Conservation (phyloP, 106 monocot genomes). For the Acorus gramineus region DNA sequence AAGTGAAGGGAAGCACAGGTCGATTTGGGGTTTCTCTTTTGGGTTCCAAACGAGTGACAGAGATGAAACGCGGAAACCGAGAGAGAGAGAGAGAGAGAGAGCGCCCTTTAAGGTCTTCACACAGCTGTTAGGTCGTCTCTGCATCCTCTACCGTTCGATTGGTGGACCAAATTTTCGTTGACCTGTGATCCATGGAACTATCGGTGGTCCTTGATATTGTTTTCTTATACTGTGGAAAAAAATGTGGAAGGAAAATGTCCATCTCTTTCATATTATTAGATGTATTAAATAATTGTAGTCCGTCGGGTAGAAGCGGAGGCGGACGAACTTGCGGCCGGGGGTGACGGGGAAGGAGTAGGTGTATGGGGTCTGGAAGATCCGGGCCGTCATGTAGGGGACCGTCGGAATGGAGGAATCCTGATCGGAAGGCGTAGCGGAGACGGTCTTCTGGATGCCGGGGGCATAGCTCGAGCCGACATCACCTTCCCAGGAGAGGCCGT, state of each 20-base stretch:
- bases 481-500: constrained; percentile 5
- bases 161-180: too few species aligned
- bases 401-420: neutral
- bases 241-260: neutral
- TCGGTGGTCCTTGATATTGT: too few species aligned
- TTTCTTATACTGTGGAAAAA: neutral
- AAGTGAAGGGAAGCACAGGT: too few species aligned
- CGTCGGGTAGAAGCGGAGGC: constrained; percentile 7
- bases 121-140: too few species aligned
- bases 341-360: constrained; percentile 7
- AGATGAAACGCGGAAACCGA: too few species aligned
- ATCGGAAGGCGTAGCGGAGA: neutral
- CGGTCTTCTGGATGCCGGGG: constrained; percentile 1
- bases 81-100: too few species aligned
- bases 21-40: too few species aligned
- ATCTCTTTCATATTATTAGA: too few species aligned
- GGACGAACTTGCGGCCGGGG: constrained; percentile 11
- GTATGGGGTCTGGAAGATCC: constrained; percentile 8
- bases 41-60: too few species aligned
- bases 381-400: constrained; percentile 4
- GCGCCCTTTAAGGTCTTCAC: too few species aligned
- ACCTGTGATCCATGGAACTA: too few species aligned
- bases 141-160: too few species aligned
- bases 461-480: constrained; percentile 14
- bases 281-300: neutral